phyloP scores from a whole-genome alignment of 2,329 filamentous ascomycete species.

The Ascochyta fabae region DNA sequence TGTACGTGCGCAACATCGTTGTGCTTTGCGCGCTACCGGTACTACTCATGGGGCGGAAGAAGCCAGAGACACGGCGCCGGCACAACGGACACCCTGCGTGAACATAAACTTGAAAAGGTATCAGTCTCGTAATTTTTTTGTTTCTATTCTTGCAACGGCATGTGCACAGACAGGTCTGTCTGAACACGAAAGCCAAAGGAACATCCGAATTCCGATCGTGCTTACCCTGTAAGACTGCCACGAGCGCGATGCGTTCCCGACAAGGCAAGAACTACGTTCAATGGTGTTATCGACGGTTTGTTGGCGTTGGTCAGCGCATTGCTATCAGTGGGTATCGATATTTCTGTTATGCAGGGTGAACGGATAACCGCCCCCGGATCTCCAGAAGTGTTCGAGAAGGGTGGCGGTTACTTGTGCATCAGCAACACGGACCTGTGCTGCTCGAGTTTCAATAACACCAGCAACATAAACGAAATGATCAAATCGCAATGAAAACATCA shows the following conservation, averaged over 20 bases:
- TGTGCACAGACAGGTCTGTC: conserved; percentile 6
- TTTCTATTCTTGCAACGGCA: conserved; percentile 10
- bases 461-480: neutral
- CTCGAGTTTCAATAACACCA: neutral
- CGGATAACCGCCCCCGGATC: conserved; percentile 18
- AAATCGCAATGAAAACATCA: neutral
- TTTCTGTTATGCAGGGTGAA: conserved; percentile 12
- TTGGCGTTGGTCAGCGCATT: conserved; percentile 8
- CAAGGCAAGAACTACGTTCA: conserved; percentile 8
- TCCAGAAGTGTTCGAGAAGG: conserved; percentile 9
- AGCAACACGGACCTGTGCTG: neutral
- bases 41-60: neutral
- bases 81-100: neutral
- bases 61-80: neutral
- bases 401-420: conserved; percentile 3
- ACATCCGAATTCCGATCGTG: conserved; percentile 15
- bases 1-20: conserved; percentile 1
- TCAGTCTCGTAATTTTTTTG: neutral
- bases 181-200: conserved; percentile 3
- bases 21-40: conserved; percentile 4
- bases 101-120: conserved; percentile 1
- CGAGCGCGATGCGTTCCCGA: conserved; percentile 12
- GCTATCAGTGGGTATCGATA: conserved; percentile 1
- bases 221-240: conserved; percentile 9
- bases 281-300: conserved; percentile 2